These are phyloP conservation scores for Pseudogymnoascus sp. DNA, from an alignment of 2,329 filamentous ascomycete genomes.

Conservation along the genomic window DNA sequence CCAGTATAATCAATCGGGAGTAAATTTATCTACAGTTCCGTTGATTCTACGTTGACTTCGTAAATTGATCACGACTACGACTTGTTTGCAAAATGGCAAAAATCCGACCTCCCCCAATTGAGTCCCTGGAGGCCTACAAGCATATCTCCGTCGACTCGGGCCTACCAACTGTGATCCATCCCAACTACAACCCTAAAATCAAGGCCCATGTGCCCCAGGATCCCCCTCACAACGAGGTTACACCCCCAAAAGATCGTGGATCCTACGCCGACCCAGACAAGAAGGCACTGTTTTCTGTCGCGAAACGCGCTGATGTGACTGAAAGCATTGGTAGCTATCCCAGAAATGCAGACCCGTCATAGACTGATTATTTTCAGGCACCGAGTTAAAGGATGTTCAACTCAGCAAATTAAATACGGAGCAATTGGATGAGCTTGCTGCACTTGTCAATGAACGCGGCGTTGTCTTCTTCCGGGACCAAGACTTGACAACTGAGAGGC, in stretches of 20 bases:
- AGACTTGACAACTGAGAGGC: constrained; percentile 18
- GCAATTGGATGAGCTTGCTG: constrained; percentile 24
- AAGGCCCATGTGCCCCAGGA: constrained; percentile 15
- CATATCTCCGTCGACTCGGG: constrained; percentile 20
- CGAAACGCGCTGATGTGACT: constrained; percentile 34
- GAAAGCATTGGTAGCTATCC: constrained; percentile 33
- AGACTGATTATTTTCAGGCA: constrained; percentile 11
- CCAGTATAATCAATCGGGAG: neutral
- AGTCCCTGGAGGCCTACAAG: constrained; percentile 18
- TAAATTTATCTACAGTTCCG: neutral
- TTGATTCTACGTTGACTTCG: neutral
- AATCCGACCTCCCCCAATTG: constrained; percentile 15
- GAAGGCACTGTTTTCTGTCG: constrained; percentile 33
- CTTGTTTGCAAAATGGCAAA: constrained; percentile 12
- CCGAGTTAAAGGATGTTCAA: constrained; percentile 21
- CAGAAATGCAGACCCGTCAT: constrained; percentile 25
- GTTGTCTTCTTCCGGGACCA: constrained; percentile 21
- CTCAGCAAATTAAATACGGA: constrained; percentile 18
- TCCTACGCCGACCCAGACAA: constrained; percentile 37
- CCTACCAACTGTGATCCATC: constrained; percentile 16
- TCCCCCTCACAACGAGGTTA: constrained; percentile 14
- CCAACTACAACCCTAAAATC: constrained; percentile 19
- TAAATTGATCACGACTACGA: neutral
- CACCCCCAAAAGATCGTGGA: constrained; percentile 29
- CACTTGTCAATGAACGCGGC: constrained; percentile 25